phyloP scores from a whole-genome alignment of 441 rosid species.

The Erodium chrysanthum region DNA sequence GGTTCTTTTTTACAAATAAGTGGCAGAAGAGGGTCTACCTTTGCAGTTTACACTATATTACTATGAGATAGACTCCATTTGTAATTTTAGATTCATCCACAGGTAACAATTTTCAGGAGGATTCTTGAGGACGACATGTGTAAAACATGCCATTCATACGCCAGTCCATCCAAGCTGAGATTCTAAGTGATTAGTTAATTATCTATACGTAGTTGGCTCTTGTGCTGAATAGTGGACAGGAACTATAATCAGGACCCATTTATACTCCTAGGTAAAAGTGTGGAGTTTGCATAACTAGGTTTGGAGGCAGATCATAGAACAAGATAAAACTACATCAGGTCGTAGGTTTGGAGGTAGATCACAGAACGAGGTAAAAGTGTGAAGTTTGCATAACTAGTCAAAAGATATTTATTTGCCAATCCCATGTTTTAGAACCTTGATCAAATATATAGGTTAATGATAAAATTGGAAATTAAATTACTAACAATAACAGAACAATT shows the following conservation, averaged over 20 bases:
- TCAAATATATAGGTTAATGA: too few species aligned
- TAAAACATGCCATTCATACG: background rate
- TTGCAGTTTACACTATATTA: background rate
- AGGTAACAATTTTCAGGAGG: background rate
- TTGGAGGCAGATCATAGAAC: background rate
- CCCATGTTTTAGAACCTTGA: too few species aligned
- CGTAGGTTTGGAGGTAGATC: too few species aligned
- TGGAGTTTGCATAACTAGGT: background rate
- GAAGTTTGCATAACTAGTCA: too few species aligned
- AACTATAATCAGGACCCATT: background rate
- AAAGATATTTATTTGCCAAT: too few species aligned
- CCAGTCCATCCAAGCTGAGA: background rate
- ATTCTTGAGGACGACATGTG: background rate
- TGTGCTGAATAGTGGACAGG: background rate
- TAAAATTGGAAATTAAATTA: too few species aligned
- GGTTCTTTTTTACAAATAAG: background rate
- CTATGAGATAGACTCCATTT: background rate
- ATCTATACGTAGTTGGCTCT: background rate
- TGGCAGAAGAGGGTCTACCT: background rate
- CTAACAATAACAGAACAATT: too few species aligned
- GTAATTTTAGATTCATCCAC: background rate
- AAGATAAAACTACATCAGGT: too few species aligned
- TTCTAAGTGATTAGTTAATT: background rate
- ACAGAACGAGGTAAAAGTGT: too few species aligned
- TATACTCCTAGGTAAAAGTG: background rate